Base-by-base conservation (phyloP, 176 grass and related monocot genomes). In the Hsuehochloa calcarea region DNA sequence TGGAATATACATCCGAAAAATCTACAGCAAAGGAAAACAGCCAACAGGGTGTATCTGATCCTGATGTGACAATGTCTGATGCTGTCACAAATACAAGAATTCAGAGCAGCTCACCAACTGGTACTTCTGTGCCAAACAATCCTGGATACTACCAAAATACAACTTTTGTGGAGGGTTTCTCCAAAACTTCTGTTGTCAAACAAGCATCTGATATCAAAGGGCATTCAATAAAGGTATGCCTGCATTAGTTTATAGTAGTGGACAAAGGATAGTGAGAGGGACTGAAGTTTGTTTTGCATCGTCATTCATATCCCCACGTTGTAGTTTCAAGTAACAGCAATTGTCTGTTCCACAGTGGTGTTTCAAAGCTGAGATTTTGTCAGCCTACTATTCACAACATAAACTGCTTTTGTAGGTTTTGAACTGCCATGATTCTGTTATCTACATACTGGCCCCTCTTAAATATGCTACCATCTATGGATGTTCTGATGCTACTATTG, bases 351-450 rank as follows among this genome's bases (percentile, higher is more conserved):
- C 52, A 72, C 5, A 50, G 7, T 83, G n/a, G 60, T 50, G 49
- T 68, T 47, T 49, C 1, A 10, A 73, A 59, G 35, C 51, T 37
- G 58, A 55, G 19, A 37, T n/a, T 65, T 52, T 73, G 35, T 2
- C 2, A 44, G 15, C 10, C n/a, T 68, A 68, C 46, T 52, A 75
- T 61, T n/a, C 38, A 89, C 68, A 11, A 47, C 39, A 65, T 35
- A 49, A 75, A 43, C 5, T 66, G 14, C 1, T 27, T 77, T 65
- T 93, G 49, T 60, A 99, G 96, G 93, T 99, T 84, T 85, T 99
- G 70, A 96, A 99, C 84, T 96, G 96, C 83, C 93, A 99, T 86
- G 96, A 99, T 86, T 96, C 96, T 54, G 91, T 92, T 62, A 96
- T 99, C 85, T 96, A 96, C 90, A 90, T 99, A 74, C 86, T 99